Conservation (phyloP, 192 early-diverging fungal genomes). For the Phlyctochytrium planicorne region DNA sequence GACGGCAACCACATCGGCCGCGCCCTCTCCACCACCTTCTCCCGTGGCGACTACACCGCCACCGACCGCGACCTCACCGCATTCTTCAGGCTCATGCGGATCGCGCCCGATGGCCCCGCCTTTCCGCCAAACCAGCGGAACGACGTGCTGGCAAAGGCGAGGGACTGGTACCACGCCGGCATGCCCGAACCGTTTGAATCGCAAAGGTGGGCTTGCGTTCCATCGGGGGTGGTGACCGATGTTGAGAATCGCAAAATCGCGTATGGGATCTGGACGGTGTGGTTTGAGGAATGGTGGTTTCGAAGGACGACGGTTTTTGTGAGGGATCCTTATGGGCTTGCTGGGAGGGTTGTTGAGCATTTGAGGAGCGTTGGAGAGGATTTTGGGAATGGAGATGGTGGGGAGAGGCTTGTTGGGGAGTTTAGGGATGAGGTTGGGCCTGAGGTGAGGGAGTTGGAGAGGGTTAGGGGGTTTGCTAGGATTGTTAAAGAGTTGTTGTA, state of each 20-base stretch:
- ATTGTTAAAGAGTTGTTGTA: not conserved
- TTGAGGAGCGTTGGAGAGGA: conserved; percentile 1
- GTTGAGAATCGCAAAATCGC: too few species aligned
- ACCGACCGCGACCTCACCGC: not conserved
- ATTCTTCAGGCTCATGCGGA: conserved; percentile 6
- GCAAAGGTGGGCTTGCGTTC: too few species aligned
- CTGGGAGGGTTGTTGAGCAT: conserved; percentile 9
- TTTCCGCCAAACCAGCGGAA: not conserved
- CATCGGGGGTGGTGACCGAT: too few species aligned
- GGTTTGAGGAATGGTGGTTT: conserved; percentile 22
- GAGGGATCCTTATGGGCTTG: conserved; percentile 29
- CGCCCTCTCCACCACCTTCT: conserved; percentile 19
- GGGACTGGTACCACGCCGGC: too few species aligned
- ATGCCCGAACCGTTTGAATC: too few species aligned
- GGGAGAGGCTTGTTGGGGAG: conserved; percentile 11
- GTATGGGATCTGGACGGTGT: conserved; percentile 5
- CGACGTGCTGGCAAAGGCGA: too few species aligned
- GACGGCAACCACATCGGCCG: conserved; percentile 13
- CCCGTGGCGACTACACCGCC: conserved; percentile 24
- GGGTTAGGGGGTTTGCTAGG: not conserved
- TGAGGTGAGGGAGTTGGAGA: conserved; percentile 5
- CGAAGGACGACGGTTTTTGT: conserved; percentile 20
- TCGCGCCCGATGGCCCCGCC: not conserved
- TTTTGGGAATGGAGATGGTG: conserved; percentile 3
- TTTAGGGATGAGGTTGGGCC: conserved; percentile 7